Conservation (phyloP, 2,329 filamentous ascomycete genomes). For the Tolypocladium cylindrosporum region DNA sequence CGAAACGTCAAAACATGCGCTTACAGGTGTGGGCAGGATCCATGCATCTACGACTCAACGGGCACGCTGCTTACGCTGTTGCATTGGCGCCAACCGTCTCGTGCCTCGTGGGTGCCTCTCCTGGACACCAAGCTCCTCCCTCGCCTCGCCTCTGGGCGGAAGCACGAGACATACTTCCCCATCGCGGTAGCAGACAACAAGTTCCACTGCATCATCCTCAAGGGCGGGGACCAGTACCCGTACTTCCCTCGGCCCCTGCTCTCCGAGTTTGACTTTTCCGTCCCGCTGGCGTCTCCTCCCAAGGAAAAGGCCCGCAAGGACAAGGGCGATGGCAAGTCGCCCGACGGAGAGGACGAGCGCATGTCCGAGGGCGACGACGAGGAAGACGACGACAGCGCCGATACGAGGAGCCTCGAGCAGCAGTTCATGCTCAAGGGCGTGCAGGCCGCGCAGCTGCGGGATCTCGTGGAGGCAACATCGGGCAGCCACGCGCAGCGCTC, state of each 20-base stretch:
- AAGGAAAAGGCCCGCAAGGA: constrained; percentile 24
- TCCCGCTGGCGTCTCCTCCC: constrained; percentile 58
- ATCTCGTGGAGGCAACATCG: constrained; percentile 60
- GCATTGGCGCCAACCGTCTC: constrained; percentile 79
- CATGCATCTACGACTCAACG: constrained; percentile 90
- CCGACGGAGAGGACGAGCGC: constrained; percentile 24
- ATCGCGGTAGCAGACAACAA: constrained; percentile 84
- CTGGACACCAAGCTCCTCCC: constrained; percentile 80
- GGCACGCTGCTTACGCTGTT: constrained; percentile 80
- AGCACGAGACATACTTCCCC: constrained; percentile 87
- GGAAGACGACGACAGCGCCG: constrained; percentile 24
- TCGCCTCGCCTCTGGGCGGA: constrained; percentile 73
- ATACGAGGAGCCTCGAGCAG: constrained; percentile 64
- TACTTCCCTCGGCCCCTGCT: constrained; percentile 87
- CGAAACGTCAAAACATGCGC: too few relatives aligned
- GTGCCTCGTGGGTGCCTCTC: constrained; percentile 85
- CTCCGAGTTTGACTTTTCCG: constrained; percentile 84
- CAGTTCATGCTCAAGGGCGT: constrained; percentile 67
- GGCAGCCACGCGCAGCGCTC: constrained; percentile 48
- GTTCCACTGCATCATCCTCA: constrained; percentile 98
- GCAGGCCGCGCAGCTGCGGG: constrained; percentile 62
- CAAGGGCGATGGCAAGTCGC: constrained; percentile 24
- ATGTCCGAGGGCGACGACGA: constrained; percentile 23
- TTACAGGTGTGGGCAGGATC: constrained; percentile 48
- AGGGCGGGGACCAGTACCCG: constrained; percentile 84